phyloP scores from a whole-genome alignment of 352 stramenopile species.

The Blastocystis sp. region DNA sequence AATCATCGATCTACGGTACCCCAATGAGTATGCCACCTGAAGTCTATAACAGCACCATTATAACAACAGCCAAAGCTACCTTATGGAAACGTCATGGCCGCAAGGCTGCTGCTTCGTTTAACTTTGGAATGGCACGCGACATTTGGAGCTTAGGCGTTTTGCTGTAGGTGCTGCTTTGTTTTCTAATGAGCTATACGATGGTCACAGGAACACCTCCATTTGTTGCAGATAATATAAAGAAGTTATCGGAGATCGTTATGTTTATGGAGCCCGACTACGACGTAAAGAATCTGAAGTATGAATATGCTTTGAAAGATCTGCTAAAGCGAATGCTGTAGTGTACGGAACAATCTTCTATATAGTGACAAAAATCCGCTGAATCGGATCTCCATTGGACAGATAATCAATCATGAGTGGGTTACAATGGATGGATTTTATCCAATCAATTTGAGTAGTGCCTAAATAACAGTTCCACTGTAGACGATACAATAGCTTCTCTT shows the following conservation, averaged over 20 bases:
- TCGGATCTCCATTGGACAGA: conserved; percentile 74
- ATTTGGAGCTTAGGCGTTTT: conserved; percentile 39
- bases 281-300: conserved; percentile 72
- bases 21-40: conserved; percentile 54
- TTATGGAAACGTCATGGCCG: not conserved
- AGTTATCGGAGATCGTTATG: conserved; percentile 75
- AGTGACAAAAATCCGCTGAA: conserved; percentile 74
- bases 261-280: conserved; percentile 78
- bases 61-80: not conserved
- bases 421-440: conserved; percentile 80
- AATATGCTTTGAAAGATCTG: conserved; percentile 76
- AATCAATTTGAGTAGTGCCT: conserved; percentile 16
- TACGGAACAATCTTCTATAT: not conserved
- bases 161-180: not conserved
- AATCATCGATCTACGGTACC: conserved; percentile 48
- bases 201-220: conserved; percentile 77
- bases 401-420: conserved; percentile 82
- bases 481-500: not conserved
- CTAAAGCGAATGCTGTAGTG: conserved; percentile 75
- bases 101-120: not conserved
- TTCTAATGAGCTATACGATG: conserved; percentile 60
- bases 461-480: not conserved
- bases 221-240: conserved; percentile 80
- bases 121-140: conserved; percentile 49
- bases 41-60: conserved; percentile 24